phyloP scores from a whole-genome alignment of 2,329 filamentous ascomycete species.

The Ustilaginoidea virens region DNA sequence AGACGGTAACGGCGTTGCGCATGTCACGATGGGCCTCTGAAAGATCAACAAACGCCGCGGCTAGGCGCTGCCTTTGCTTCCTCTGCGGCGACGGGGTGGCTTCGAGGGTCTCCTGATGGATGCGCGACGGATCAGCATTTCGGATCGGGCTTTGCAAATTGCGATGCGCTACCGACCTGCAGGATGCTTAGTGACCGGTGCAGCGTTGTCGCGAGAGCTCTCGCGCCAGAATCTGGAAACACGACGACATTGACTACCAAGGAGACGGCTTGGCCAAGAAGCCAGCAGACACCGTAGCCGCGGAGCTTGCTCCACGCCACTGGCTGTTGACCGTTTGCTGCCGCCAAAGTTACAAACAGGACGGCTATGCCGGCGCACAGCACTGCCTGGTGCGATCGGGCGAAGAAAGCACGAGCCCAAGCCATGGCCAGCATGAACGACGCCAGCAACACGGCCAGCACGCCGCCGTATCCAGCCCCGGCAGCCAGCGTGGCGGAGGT shows the following conservation, averaged over 20 bases:
- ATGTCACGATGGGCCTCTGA: constrained; percentile 41
- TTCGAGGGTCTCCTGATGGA: constrained; percentile 15
- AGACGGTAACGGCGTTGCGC: constrained; percentile 39
- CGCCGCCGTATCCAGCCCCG: constrained; percentile 33
- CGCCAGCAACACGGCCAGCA: constrained; percentile 38
- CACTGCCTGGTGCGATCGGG: constrained; percentile 38
- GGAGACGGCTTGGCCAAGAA: constrained; percentile 36
- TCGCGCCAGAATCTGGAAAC: constrained; percentile 39
- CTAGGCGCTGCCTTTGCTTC: constrained; percentile 25
- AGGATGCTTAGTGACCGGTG: constrained; percentile 31
- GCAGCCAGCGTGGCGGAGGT: constrained; percentile 32
- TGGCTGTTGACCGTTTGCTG: constrained; percentile 23
- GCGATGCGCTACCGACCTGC: constrained; percentile 27
- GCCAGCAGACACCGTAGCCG: constrained; percentile 39
- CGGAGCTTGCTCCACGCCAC: constrained; percentile 35
- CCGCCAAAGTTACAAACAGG: constrained; percentile 35
- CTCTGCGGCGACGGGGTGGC: constrained; percentile 15
- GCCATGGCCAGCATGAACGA: constrained; percentile 35
- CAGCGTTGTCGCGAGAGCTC: constrained; percentile 30
- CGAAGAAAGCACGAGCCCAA: constrained; percentile 37
- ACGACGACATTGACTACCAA: constrained; percentile 31
- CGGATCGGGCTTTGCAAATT: too few species aligned
- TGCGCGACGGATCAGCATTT: background rate
- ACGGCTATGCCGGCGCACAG: constrained; percentile 40
- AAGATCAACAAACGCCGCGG: constrained; percentile 37